Evolutionary conservation across 495 filamentous ascomycete species (phyloP), one percentile per base, ranked within the genome.

Genomic region (Oidiodendron maius): DNA sequence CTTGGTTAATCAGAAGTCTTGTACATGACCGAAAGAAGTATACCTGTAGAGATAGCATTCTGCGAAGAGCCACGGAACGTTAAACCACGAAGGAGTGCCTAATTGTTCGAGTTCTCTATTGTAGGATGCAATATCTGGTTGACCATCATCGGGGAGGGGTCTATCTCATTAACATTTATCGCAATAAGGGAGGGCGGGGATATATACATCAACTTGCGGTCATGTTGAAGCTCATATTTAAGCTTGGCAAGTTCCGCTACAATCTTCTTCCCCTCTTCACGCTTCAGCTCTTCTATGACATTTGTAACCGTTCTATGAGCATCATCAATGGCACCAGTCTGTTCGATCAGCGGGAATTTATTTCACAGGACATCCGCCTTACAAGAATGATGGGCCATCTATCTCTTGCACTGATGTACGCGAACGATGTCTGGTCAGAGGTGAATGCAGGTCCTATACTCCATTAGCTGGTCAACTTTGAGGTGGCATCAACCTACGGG

Each of bases 241-340:
- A 98, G 73, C 58, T 75, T 80, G 12, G 86, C 84, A 1, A 98
- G 71, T 44, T 84, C 77, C 62, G 82, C 81, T 30, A 95, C 76
- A 51, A 98, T 93, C 51, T 64, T 69, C 68, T 95, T 96, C 51
- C 93, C 93, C 58, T 98, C 93, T 21, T 75, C 76, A 13, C 67
- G 62, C 63, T 87, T 85, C 32, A 77, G 79, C 1, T 76, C 62
- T 26, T 87, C 79, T 11, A 71, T 70, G 18, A 76, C 75, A 22
- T 71, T 68, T 17, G 74, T 74, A 0, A 89, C 81, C 16, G 85
- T 76, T 3, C 85, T 85, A 66, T 96, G 90, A 17, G 91, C 74
- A 62, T 97, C 90, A 62, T 97, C 91, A 62, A 98, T 96, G 22
- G 86, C 90, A 64, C 89, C 81, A 15, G 93, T 97, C 91, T 96